phyloP scores from a whole-genome alignment of 495 filamentous ascomycete genomes.

The Penicillium soppii region DNA sequence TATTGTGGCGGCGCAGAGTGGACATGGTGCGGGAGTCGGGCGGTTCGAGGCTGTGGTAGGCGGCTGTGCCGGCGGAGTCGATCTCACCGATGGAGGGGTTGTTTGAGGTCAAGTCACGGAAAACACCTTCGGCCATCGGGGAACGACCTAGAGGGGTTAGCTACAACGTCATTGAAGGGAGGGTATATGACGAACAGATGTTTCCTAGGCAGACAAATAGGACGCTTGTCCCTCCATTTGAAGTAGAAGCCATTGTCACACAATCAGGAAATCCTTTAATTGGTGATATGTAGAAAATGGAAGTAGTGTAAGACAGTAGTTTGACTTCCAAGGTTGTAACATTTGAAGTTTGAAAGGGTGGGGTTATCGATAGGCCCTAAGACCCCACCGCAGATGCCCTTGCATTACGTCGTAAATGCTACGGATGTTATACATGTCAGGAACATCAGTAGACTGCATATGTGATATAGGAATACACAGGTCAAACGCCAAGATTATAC shows the following conservation, averaged over 20 bases:
- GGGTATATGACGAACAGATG: constrained; percentile 63
- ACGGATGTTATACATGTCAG: not conserved
- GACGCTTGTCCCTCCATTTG: constrained; percentile 57
- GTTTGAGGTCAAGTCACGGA: constrained; percentile 65
- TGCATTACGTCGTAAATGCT: not conserved
- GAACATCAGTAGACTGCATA: too few species aligned
- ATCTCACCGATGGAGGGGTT: constrained; percentile 63
- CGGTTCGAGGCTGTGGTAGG: constrained; percentile 70
- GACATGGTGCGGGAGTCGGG: constrained; percentile 85
- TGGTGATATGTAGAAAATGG: not conserved
- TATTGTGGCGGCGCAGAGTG: constrained; percentile 71
- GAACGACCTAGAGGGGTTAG: constrained; percentile 53
- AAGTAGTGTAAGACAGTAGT: not conserved
- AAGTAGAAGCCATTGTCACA: constrained; percentile 20
- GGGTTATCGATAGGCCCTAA: constrained; percentile 16
- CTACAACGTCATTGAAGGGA: not conserved
- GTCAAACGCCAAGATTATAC: too few species aligned
- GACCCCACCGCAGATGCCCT: not conserved
- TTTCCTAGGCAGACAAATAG: constrained; percentile 97
- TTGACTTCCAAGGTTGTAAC: not conserved
- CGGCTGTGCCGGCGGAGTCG: constrained; percentile 87
- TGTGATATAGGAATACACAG: too few species aligned
- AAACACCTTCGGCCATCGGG: constrained; percentile 94
- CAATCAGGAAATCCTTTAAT: too few species aligned
- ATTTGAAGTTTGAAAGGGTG: not conserved